phyloP scores from a whole-genome alignment of 1,284 basidiomycete genomes.

The Fomitopsis pinicola region DNA sequence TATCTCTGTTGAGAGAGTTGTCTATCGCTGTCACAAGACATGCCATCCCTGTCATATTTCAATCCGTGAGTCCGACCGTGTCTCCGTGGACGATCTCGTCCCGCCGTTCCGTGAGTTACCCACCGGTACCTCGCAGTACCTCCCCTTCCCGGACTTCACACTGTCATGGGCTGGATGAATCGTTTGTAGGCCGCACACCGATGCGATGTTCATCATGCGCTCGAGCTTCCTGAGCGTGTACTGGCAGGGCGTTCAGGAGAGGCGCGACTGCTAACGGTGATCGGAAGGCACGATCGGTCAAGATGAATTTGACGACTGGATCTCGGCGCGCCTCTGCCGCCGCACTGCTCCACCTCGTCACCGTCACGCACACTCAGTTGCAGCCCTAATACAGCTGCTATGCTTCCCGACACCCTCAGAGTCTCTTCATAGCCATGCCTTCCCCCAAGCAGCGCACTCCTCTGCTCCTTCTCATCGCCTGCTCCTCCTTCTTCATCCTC shows the following conservation, averaged over 20 bases:
- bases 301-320: background rate
- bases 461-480: background rate
- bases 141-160: too few relatives aligned
- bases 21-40: too few relatives aligned
- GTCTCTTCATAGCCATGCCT: background rate
- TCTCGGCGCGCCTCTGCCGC: background rate
- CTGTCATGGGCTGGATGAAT: too few relatives aligned
- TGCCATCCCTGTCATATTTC: too few relatives aligned
- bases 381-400: background rate
- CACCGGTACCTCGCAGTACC: too few relatives aligned
- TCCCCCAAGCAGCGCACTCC: background rate
- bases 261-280: too few relatives aligned
- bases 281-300: background rate
- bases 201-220: too few relatives aligned
- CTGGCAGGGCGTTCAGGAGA: background rate
- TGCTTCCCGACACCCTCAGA: background rate
- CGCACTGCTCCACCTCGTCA: background rate
- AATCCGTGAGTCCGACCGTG: too few relatives aligned
- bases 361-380: background rate
- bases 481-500: background rate
- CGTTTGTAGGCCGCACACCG: too few relatives aligned
- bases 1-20: too few relatives aligned
- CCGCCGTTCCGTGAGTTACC: too few relatives aligned
- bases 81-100: too few relatives aligned
- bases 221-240: background rate